Evolutionary conservation across 1,284 basidiomycete species (phyloP), one percentile per base, ranked within the genome.

Genomic region (Microstroma glucosiphilum): DNA sequence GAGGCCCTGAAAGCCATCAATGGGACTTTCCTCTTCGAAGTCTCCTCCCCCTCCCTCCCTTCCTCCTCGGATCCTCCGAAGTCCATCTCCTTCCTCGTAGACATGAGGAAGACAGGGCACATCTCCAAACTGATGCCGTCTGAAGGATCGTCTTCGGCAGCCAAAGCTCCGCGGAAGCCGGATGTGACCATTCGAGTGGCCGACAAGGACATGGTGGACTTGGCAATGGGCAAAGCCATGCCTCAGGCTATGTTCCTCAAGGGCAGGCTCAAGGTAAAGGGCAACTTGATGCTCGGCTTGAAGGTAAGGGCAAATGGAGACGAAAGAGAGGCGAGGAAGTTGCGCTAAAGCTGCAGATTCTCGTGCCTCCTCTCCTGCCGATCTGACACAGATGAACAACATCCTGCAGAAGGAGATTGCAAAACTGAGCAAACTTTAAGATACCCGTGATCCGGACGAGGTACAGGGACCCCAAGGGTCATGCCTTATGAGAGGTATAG

Each of bases 221-320:
- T 73, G 13, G 70, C 68, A 0, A 66, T 69, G 17, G 71, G 70
- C 41, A 60, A 60, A 21, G 51, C 42, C n/a, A 57, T 66, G 67
- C 71, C 71, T 0, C 71, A 73, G 46, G 62, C 60, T 40, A 70
- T 70, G 0, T 73, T 73, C 42, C 60, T 73, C 62, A 70, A 70
- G 62, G 71, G 71, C 0, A 67, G 64, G 37, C 60, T 72, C 55
- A 71, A 69, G 61, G 66, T 70, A 42, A 72, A 69, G 59, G 72
- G 72, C 7, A 73, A 73, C 56, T 66, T 73, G 59, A 73, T 73
- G 69, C 59, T 71, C 21, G 69, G 71, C 7, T 59, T 73, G 40
- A 37, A 43, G 26, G 40, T 57, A 37, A 30, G 19, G 40, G 15
- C n/a, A 56, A 3, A 19, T 23, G 3, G 6, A 7, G 11, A 3